phyloP scores from a whole-genome alignment of 1,284 basidiomycete genomes.

The Sanghuangporus baumii region DNA sequence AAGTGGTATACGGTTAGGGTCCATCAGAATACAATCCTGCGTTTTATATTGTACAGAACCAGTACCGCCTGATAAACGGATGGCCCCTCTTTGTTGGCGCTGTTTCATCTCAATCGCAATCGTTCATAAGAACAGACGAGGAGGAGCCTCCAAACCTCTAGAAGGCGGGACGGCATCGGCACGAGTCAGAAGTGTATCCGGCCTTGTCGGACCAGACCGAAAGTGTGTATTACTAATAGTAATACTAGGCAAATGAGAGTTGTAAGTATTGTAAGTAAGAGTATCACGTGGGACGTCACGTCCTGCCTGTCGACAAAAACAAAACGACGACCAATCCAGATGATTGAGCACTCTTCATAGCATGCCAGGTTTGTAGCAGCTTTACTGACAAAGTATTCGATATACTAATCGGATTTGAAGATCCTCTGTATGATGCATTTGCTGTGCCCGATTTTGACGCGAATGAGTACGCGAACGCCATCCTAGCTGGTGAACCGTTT shows the following conservation, averaged over 20 bases:
- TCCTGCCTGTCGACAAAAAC: no score
- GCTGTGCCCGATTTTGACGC: slow-evolving; percentile 69
- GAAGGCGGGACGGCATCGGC: not conserved
- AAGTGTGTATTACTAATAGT: not conserved
- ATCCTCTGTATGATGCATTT: slow-evolving; percentile 63
- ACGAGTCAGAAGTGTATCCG: not conserved
- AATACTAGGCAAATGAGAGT: no score
- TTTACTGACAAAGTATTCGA: not conserved
- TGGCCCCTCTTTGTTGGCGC: not conserved
- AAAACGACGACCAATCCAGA: not conserved
- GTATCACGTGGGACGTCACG: no score
- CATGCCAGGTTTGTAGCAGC: not conserved
- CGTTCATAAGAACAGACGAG: not conserved
- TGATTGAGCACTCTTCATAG: not conserved
- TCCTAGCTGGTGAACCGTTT: slow-evolving; percentile 77
- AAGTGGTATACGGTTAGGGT: not conserved
- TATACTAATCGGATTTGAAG: not conserved
- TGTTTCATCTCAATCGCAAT: not conserved
- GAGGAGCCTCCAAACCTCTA: not conserved
- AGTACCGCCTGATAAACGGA: not conserved
- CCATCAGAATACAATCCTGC: not conserved
- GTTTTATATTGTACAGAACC: not conserved
- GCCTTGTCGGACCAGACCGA: no score
- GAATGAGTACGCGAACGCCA: slow-evolving; percentile 83
- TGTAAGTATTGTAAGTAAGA: no score